Evolutionary conservation across 2,329 filamentous ascomycete genomes (phyloP), one percentile per base, ranked within the genome.

Genomic region (Claviceps quebecensis): DNA sequence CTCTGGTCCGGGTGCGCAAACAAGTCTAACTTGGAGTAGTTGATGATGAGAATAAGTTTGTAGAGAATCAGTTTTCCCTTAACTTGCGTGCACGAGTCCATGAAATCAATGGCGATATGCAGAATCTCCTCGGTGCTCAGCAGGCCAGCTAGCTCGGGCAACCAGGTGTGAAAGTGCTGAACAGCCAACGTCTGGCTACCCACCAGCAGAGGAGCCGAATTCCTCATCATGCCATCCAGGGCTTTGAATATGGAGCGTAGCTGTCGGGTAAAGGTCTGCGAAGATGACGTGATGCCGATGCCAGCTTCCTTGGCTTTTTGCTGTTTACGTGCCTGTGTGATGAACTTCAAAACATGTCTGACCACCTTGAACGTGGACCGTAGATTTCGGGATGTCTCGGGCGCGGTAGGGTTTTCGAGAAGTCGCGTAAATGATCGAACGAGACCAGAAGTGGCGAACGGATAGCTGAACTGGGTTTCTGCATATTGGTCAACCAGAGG

Each of bases 81-180:
- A 47, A 94, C 90, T 29, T 81, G 73, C 2, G 82, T 80, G 68
- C 90, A 96, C 1, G 93, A 88, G 62, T 96, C 89, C 72, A 97
- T 84, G 62, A 97, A 95, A 67, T 91, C 87, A 55, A 94, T 87
- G 41, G 90, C 88, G 56, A 96, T 85, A 60, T 95, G 85, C 49
- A 96, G 72, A 45, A 96, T 91, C 64, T 97, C 91, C 59, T 89
- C 84, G 0, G 84, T 82, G 4, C 77, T 79, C 62, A 97, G 75
- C 39, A 93, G 74, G 1, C 83, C 81, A 0, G 80, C 75, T 9
- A 98, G 78, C 63, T 97, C 91, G 0, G 93, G 91, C n/a, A 98
- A 72, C 93, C 93, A 98, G 0, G 87, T 86, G 63, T 97, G 91
- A 65, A 97, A 95, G 65, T 97, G 88, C 66, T 98, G 93, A 13